Base-by-base conservation (phyloP, 495 filamentous ascomycete genomes). In the Aspergillus cavernicola region DNA sequence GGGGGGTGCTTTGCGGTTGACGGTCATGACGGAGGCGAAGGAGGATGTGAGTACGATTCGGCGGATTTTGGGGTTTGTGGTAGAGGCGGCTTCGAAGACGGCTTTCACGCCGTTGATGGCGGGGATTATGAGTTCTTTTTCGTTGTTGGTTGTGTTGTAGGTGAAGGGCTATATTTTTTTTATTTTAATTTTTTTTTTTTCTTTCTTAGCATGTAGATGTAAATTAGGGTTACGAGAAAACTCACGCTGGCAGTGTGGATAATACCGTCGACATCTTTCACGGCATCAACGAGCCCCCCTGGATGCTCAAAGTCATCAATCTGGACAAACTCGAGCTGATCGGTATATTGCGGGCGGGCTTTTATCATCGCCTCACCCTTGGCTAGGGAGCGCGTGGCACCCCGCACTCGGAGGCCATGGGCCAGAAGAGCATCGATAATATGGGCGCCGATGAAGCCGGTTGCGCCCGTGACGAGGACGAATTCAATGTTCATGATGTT, bases 41-140 rank as follows among this genome's bases (percentile, higher is more conserved):
- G 85, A 89, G 19, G 80, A 85, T 4, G 87, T 92, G 38, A 92
- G 74, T 44, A 89, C 81, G 9, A 93, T 81, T 37, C 82, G 77
- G 63, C 83, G 83, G 26, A 92, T 85, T 10, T 66, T 57, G 0
- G 86, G 82, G 2, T 82, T 84, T 48, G 72, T n/a, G n/a, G n/a
- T n/a, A n/a, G n/a, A n/a, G n/a, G n/a, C n/a, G n/a, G n/a, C n/a
- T n/a, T 73, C 20, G 60, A 91, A 73, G 52, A 90, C 78, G 13
- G 73, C 71, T 4, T 77, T 83, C 1, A 86, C 89, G 29, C 87
- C 87, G 57, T 80, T 81, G 45, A 92, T 75, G 11, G 89, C 89
- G 0, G 89, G 88, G 55, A 87, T 76, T 39, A 92, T 68, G 12
- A 92, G 75, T 40, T 92, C 84, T 38, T 75, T 83, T 56, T 88